These are phyloP conservation scores for Melampsora abietis-canadensis DNA, from an alignment of 1,284 basidiomycete species.

Conservation along the genomic window DNA sequence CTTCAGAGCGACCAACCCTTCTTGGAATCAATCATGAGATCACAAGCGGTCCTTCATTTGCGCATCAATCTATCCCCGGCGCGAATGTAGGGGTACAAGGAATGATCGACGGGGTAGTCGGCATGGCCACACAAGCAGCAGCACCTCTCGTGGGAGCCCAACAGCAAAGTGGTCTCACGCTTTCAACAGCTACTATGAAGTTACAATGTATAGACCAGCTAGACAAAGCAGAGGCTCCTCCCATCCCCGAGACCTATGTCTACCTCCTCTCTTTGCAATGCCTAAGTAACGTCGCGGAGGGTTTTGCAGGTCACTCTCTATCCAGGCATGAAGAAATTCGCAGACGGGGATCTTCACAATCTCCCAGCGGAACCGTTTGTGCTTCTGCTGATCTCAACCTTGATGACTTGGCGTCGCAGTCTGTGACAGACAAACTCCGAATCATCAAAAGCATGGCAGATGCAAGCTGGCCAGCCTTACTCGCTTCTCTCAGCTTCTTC, in stretches of 20 bases:
- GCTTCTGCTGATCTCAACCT: slow-evolving; percentile 73
- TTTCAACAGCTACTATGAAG: slow-evolving; percentile 43
- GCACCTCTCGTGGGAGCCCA: slow-evolving; percentile 68
- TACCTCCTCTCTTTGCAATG: slow-evolving; percentile 88
- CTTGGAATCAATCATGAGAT: slow-evolving; percentile 64
- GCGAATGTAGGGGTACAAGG: slow-evolving; percentile 57
- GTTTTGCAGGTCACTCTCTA: slow-evolving; percentile 70
- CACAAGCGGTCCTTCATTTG: slow-evolving; percentile 17
- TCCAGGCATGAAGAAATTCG: slow-evolving; percentile 62
- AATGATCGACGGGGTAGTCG: slow-evolving; percentile 75
- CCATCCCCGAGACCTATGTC: slow-evolving; percentile 84
- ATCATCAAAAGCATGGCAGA: slow-evolving; percentile 74
- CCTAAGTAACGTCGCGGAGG: slow-evolving; percentile 79
- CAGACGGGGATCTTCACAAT: slow-evolving; percentile 46
- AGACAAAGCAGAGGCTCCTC: slow-evolving; percentile 89
- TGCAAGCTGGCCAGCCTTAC: slow-evolving; percentile 79
- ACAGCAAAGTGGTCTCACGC: slow-evolving; percentile 63
- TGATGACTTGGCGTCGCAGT: slow-evolving; percentile 58
- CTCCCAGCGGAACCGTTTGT: slow-evolving; percentile 64
- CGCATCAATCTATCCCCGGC: slow-evolving; percentile 12
- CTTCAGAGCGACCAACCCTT: slow-evolving; percentile 79
- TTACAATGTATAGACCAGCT: slow-evolving; percentile 80
- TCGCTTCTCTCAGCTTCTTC: slow-evolving; percentile 82
- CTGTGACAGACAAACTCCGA: slow-evolving; percentile 57
- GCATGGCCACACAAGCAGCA: slow-evolving; percentile 74